Conservation (phyloP, 2,329 filamentous ascomycete species). For the Leptodontidium sp. region DNA sequence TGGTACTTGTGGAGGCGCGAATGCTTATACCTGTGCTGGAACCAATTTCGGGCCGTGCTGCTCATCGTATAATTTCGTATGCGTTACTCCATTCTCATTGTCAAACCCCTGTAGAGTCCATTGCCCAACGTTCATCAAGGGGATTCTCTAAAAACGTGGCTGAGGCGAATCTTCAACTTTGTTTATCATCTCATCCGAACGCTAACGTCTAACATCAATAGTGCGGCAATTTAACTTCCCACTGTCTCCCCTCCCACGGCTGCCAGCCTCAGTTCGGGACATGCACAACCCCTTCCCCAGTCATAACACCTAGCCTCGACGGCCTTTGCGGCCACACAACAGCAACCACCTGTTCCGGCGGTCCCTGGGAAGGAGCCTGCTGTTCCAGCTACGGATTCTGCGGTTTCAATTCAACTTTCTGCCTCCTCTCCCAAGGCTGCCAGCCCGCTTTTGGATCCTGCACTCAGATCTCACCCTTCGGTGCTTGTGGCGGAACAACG, state of each 20-base stretch:
- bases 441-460: slow-evolving; percentile 22
- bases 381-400: slow-evolving; percentile 24
- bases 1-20: slow-evolving; percentile 23
- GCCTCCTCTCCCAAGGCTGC: slow-evolving; percentile 23
- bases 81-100: neutral
- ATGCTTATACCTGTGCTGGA: slow-evolving; percentile 19
- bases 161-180: neutral
- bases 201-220: neutral
- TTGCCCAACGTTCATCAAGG: neutral
- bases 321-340: slow-evolving; percentile 19
- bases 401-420: slow-evolving; percentile 22
- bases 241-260: slow-evolving; percentile 26
- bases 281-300: slow-evolving; percentile 3
- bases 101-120: neutral
- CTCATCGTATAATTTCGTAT: slow-evolving; percentile 22
- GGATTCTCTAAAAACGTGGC: neutral
- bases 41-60: slow-evolving; percentile 24
- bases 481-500: slow-evolving; percentile 23
- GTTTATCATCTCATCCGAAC: neutral
- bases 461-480: slow-evolving; percentile 17
- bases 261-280: slow-evolving; percentile 21
- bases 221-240: slow-evolving; percentile 24
- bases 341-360: slow-evolving; percentile 18
- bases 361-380: slow-evolving; percentile 25
- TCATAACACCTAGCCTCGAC: slow-evolving; percentile 20